Base-by-base conservation (phyloP, 257 asterid genomes). In the Solanum dulcamara region DNA sequence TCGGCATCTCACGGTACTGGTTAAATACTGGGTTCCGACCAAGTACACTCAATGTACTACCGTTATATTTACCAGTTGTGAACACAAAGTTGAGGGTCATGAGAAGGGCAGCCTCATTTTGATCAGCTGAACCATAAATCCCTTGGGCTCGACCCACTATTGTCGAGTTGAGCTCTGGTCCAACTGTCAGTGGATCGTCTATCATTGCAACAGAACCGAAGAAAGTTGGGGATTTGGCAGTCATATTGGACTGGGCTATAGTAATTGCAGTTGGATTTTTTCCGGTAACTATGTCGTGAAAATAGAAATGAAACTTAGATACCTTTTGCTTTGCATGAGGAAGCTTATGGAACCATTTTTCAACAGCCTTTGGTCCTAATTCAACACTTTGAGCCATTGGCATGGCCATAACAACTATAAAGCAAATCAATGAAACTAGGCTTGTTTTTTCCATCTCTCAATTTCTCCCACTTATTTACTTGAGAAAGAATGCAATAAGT, bases 81-180 rank as follows among this genome's bases (percentile, higher is more conserved):
- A 90, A 91, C 48, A 80, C 89, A 28, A 88, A 24, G 24, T 86
- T 86, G 22, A 88, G 68, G 33, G 87, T 87, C 92, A 90, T 89
- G 9, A 86, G 90, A 32, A 64, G 81, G 10, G 48, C 81, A 7
- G 81, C 12, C 38, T 85, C 89, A 2, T 48, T 30, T 70, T 89
- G 83, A 2, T 90, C 87, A 35, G 94, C 44, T 0, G 88, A 82
- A 44, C 81, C 88, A 66, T 84, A 74, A 10, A 91, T 53, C 28
- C 94, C 93, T 62, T 89, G 92, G 15, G 90, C 89, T 44, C 94
- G 89, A 22, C 94, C 95, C 18, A 89, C n/a, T 82, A 88, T 79
- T 77, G 55, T 40, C 15, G 93, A 89, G 10, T 44, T 66, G 50
- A 68, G 71, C 26, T 67, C 86, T 0, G 93, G 92, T 4, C 79